A percentile compares a stretch with the other conserved stretches of the same genome.
These are phyloP conservation scores for Xylaria multiplex DNA, from an alignment of 2,329 filamentous ascomycete species.

Conservation along the genomic window DNA sequence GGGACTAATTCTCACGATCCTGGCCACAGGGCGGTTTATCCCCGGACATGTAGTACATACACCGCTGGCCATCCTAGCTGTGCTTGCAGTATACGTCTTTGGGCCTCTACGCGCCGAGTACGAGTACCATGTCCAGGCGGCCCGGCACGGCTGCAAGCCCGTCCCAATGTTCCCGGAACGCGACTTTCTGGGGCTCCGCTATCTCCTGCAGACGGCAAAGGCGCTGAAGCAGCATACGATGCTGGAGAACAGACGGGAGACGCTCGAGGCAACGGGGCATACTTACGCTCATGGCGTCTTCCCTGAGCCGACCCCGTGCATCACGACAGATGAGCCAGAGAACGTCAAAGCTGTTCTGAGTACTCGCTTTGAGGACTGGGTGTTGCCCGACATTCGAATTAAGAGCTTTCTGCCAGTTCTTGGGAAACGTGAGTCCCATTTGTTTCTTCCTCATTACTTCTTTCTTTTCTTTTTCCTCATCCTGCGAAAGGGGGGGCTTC, in stretches of 20 bases:
- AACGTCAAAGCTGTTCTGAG: slow-evolving; percentile 67
- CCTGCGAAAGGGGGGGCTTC: background rate
- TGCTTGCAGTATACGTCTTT: slow-evolving; percentile 37
- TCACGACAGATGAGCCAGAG: slow-evolving; percentile 45
- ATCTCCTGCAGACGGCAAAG: slow-evolving; percentile 39
- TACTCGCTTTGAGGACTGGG: slow-evolving; percentile 61
- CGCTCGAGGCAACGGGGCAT: slow-evolving; percentile 36
- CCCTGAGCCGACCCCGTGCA: slow-evolving; percentile 31
- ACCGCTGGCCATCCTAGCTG: slow-evolving; percentile 21
- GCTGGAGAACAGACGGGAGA: slow-evolving; percentile 32
- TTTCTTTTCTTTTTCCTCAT: background rate
- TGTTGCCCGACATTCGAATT: slow-evolving; percentile 53
- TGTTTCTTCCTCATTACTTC: background rate
- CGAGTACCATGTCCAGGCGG: slow-evolving; percentile 37
- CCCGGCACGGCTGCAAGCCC: slow-evolving; percentile 38
- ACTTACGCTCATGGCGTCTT: slow-evolving; percentile 44
- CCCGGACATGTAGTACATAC: slow-evolving; percentile 12
- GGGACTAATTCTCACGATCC: slow-evolving; percentile 4
- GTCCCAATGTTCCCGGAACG: slow-evolving; percentile 35
- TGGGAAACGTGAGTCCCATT: slow-evolving; percentile 51
- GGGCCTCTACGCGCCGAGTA: slow-evolving; percentile 36
- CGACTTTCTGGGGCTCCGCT: slow-evolving; percentile 43
- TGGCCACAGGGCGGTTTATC: slow-evolving; percentile 5
- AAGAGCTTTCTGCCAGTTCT: slow-evolving; percentile 55
- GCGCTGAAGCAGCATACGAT: slow-evolving; percentile 36